Evolutionary conservation across 1,284 basidiomycete genomes (phyloP).

Genomic region (Cystobasidium slooffiae): DNA sequence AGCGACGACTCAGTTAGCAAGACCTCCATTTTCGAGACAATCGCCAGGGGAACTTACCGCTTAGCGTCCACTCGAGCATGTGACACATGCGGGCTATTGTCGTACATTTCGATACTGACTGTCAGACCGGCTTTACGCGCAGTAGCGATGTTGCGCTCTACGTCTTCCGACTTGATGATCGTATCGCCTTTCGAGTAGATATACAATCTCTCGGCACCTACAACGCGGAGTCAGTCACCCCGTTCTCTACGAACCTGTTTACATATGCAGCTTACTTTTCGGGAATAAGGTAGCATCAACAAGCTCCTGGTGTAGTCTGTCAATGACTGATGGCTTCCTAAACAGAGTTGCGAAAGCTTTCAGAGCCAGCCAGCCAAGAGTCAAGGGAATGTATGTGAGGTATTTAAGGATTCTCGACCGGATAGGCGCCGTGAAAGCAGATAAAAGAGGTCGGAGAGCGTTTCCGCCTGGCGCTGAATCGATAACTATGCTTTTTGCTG

Average conservation of each 20-base stretch:
- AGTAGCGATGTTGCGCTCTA: slow-evolving; percentile 26
- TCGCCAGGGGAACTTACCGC: no score
- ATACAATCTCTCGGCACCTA: slow-evolving; percentile 29
- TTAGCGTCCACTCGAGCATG: slow-evolving; percentile 37
- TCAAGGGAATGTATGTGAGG: slow-evolving; percentile 6
- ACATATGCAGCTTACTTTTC: slow-evolving; percentile 3
- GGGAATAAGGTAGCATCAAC: slow-evolving; percentile 20
- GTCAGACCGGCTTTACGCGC: slow-evolving; percentile 6
- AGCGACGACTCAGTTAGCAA: no score
- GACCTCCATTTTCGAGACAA: no score
- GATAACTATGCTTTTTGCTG: slow-evolving; percentile 25
- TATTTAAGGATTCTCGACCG: slow-evolving; percentile 2
- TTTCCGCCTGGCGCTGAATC: slow-evolving; percentile 38
- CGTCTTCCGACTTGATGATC: slow-evolving; percentile 27
- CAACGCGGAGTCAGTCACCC: background rate
- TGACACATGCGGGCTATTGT: slow-evolving; percentile 40
- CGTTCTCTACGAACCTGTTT: no score
- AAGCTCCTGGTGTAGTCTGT: slow-evolving; percentile 22
- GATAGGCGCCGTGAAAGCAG: slow-evolving; percentile 34
- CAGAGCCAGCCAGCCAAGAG: background rate
- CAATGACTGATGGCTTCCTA: slow-evolving; percentile 13
- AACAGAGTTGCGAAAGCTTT: background rate
- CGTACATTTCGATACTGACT: slow-evolving; percentile 18
- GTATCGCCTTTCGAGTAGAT: slow-evolving; percentile 36
- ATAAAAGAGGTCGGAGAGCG: slow-evolving; percentile 14